Percentiles rank a stretch among this genome's conserved stretches.
These are phyloP conservation scores for Lactifluus pinguis DNA, from an alignment of 768 basidiomycete species.

Conservation along the genomic window DNA sequence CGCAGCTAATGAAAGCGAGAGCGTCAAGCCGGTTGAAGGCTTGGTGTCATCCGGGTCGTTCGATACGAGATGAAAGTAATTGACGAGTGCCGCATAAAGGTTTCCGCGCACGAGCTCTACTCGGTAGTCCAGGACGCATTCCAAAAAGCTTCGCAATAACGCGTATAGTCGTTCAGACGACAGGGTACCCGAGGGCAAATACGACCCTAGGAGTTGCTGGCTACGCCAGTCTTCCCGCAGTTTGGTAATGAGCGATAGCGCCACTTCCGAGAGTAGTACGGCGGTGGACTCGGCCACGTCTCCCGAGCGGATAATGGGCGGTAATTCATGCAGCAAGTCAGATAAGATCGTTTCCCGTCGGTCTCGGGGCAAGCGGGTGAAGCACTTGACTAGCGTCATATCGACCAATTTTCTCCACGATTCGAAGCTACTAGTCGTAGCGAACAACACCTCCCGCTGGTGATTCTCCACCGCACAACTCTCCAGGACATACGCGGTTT, in stretches of 20 bases:
- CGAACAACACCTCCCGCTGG: slow-evolving; percentile 67
- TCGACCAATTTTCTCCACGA: slow-evolving; percentile 83
- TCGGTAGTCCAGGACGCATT: slow-evolving; percentile 66
- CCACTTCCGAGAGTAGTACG: slow-evolving; percentile 74
- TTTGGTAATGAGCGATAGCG: slow-evolving; percentile 77
- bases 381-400: slow-evolving; percentile 79
- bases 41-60: slow-evolving; percentile 16
- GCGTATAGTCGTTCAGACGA: slow-evolving; percentile 73
- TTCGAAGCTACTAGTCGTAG: slow-evolving; percentile 61
- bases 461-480: slow-evolving; percentile 86
- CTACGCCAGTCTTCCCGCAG: slow-evolving; percentile 76
- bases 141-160: slow-evolving; percentile 64
- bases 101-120: slow-evolving; percentile 88
- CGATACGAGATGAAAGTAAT: slow-evolving; percentile 72
- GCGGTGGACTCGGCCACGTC: slow-evolving; percentile 65
- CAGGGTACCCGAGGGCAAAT: slow-evolving; percentile 54
- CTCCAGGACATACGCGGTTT: slow-evolving; percentile 69
- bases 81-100: slow-evolving; percentile 85
- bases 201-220: slow-evolving; percentile 59
- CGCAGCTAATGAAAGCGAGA: not conserved
- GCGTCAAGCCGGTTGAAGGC: not conserved
- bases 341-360: slow-evolving; percentile 83
- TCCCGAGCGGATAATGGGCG: slow-evolving; percentile 53
- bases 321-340: slow-evolving; percentile 79
- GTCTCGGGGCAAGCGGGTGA: slow-evolving; percentile 72